Percentiles rank a stretch among this genome's conserved stretches.
Conservation (phyloP, 2,329 filamentous ascomycete species). For the Aspergillus ibericus region DNA sequence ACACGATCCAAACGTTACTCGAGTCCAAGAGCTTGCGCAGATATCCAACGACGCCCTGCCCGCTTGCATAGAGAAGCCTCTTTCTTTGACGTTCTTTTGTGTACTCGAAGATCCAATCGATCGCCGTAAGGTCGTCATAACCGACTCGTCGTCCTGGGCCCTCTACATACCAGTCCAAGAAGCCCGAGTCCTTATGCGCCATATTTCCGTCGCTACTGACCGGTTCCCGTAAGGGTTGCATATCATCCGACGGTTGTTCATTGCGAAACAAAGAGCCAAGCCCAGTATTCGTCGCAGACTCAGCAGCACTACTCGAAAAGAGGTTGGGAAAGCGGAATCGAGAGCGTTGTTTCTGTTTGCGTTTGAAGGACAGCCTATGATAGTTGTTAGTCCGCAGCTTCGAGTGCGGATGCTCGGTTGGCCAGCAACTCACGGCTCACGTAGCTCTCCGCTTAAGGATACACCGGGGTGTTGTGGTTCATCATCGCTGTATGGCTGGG, state of each 20-base stretch:
- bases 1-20: slow-evolving; percentile 86
- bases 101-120: slow-evolving; percentile 99
- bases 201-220: slow-evolving; percentile 26
- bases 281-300: slow-evolving; percentile 21
- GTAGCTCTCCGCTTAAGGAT: slow-evolving; percentile 31
- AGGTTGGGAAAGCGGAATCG: slow-evolving; percentile 43
- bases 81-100: slow-evolving; percentile 90
- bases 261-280: slow-evolving; percentile 29
- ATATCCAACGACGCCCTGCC: slow-evolving; percentile 71
- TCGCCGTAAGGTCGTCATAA: slow-evolving; percentile 94
- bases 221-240: slow-evolving; percentile 25
- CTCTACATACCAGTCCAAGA: slow-evolving; percentile 81
- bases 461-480: slow-evolving; percentile 20
- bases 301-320: slow-evolving; percentile 33
- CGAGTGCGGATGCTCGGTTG: neutral
- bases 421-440: slow-evolving; percentile 35
- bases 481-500: slow-evolving; percentile 13
- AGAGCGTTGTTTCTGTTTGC: slow-evolving; percentile 42
- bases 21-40: slow-evolving; percentile 73
- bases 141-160: slow-evolving; percentile 85
- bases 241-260: slow-evolving; percentile 27
- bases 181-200: slow-evolving; percentile 41
- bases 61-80: slow-evolving; percentile 69
- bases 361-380: slow-evolving; percentile 44
- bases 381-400: slow-evolving; percentile 1